phyloP scores from a whole-genome alignment of 768 basidiomycete genomes.

The Galerina marginata region DNA sequence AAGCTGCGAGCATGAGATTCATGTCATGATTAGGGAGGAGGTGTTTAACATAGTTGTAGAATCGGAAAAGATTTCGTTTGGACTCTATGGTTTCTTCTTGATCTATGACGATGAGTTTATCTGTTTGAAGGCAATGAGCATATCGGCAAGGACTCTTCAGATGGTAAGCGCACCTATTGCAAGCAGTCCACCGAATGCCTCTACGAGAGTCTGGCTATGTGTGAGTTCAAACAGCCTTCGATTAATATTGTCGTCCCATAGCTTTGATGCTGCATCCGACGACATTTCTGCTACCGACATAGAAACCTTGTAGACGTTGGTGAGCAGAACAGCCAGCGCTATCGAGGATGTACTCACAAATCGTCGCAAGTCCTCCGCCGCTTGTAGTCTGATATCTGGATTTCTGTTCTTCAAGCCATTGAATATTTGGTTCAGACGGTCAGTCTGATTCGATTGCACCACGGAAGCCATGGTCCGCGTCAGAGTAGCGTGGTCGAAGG shows the following conservation, averaged over 20 bases:
- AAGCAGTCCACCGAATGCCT: conserved; percentile 85
- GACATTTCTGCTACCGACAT: conserved; percentile 80
- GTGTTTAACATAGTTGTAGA: conserved; percentile 92
- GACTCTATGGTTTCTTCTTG: conserved; percentile 84
- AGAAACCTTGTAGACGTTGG: conserved; percentile 56
- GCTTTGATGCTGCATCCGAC: conserved; percentile 77
- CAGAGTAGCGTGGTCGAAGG: neutral
- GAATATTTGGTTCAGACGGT: conserved; percentile 71
- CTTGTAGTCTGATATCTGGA: conserved; percentile 66
- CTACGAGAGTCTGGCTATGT: conserved; percentile 77
- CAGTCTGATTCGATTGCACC: conserved; percentile 59
- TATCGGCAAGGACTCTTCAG: neutral
- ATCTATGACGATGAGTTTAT: conserved; percentile 77
- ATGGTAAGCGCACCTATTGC: conserved; percentile 76
- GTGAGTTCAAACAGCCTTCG: conserved; percentile 80
- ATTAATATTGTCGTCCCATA: conserved; percentile 89
- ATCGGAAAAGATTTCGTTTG: conserved; percentile 79
- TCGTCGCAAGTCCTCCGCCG: conserved; percentile 74
- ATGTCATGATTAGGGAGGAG: conserved; percentile 91
- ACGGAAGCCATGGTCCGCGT: conserved; percentile 62
- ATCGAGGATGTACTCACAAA: conserved; percentile 55
- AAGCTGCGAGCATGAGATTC: conserved; percentile 92
- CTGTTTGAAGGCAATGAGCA: conserved; percentile 33
- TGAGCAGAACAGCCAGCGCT: conserved; percentile 16
- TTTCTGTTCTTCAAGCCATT: conserved; percentile 66